Conservation (phyloP, 2,329 filamentous ascomycete species). For the Ilyonectria robusta region DNA sequence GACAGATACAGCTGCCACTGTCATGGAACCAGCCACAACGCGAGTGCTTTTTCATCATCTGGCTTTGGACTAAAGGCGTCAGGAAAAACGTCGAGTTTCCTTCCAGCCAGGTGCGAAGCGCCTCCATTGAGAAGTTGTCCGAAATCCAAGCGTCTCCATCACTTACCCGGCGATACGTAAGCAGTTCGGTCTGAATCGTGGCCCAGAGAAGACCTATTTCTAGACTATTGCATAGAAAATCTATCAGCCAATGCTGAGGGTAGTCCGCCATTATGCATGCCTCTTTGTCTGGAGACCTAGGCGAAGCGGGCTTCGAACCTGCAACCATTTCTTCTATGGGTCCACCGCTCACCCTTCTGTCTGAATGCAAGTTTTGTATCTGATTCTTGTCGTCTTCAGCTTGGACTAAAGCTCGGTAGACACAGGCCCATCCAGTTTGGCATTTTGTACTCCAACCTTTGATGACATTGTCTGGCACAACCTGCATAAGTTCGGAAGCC, state of each 20-base stretch:
- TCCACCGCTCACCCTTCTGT: not conserved
- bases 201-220: slow-evolving; percentile 28
- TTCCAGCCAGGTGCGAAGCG: slow-evolving; percentile 9
- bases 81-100: rapidly evolving
- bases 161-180: slow-evolving; percentile 24
- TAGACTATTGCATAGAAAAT: slow-evolving; percentile 5
- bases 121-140: slow-evolving; percentile 17
- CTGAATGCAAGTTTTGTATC: not conserved
- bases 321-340: too few relatives aligned
- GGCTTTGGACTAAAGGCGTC: slow-evolving; percentile 3
- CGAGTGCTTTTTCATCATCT: not conserved
- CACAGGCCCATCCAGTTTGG: slow-evolving; percentile 15
- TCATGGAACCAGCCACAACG: slow-evolving; percentile 29
- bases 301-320: too few relatives aligned
- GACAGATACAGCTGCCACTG: not conserved
- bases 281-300: too few relatives aligned
- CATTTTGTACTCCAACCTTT: slow-evolving; percentile 14
- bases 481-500: slow-evolving; percentile 8
- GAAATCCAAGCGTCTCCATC: slow-evolving; percentile 28
- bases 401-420: not conserved
- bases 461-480: slow-evolving; percentile 5
- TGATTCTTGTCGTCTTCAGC: not conserved
- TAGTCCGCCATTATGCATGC: too few relatives aligned
- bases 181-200: slow-evolving; percentile 28
- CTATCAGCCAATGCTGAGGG: too few relatives aligned